Evolutionary conservation across 176 grass and related monocot species (phyloP), one percentile per base, ranked within the genome.

Genomic region (Juncus inflexus): DNA sequence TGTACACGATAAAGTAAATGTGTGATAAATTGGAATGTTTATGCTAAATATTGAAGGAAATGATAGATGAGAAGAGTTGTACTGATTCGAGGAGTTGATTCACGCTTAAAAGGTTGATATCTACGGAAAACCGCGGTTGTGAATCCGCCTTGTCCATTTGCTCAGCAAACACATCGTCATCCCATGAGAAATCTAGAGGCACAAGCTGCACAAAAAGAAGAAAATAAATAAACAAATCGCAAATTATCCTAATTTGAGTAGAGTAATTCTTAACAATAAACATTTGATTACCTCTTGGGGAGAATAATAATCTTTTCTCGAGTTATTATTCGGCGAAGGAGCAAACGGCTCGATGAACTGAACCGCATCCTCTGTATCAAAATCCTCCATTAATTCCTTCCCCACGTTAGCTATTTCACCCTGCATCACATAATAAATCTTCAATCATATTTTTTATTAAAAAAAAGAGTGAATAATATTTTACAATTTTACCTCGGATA

Each of bases 381-480:
- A 97, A 56, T 97, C 94, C 76, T 89, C 83, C 64, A 97, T 75
- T 60, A 97, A 56, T 41, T 97, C 87, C 50, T 89, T 84, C 73
- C 55, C 81, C 81, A 86, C 50, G 7, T 54, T 57, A 47, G 83
- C 79, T 62, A 77, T 40, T 80, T 97, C 88, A 42, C 77, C 70
- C 94, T 97, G 72, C 67, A 80, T 8, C 50, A 74, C 40, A 69
- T 35, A 65, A 7, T 66, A 52, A 2, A 43, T 41, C 19, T 1
- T 1, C 40, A 61, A 57, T 64, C 40, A 64, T 15, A 9, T 61
- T 9, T 5, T 57, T 70, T 43, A 58, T 36, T 58, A 58, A 59
- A 3, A 45, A 70, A 70, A 56, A 70, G 10, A 45, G 39, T 9
- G 0, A 19, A 59, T 58, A 42, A 9, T 39, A 53, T 64, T 28